Evolutionary conservation across 225 moss, liverwort and hornwort species (phyloP).

Genomic region (Ulota crispa): DNA sequence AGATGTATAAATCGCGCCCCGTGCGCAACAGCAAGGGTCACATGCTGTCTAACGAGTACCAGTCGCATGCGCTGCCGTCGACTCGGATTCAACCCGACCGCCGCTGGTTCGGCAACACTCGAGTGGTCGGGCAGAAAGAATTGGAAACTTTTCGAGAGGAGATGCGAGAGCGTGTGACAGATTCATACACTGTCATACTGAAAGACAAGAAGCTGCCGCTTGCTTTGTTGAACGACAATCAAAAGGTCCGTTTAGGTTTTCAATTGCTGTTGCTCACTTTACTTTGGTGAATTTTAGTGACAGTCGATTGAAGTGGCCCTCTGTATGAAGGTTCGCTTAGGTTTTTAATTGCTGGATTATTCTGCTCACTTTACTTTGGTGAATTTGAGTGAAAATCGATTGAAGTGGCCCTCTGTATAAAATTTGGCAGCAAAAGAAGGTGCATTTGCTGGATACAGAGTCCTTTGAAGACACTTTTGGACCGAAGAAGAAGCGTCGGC

Average conservation of each 20-base stretch:
- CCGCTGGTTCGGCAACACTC: constrained; percentile 96
- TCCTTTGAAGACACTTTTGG: constrained; percentile 94
- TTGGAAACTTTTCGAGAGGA: constrained; percentile 90
- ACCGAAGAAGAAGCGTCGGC: constrained; percentile 85
- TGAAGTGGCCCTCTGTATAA: not conserved
- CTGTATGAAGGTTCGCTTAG: constrained; percentile 47
- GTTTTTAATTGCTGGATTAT: not conserved
- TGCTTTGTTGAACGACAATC: constrained; percentile 74
- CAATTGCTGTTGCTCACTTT: not conserved
- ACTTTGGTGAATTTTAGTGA: not conserved
- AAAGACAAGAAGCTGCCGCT: constrained; percentile 96
- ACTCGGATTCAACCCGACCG: constrained; percentile 98
- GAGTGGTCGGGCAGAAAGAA: constrained; percentile 95
- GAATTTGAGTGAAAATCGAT: not conserved
- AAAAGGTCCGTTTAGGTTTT: constrained; percentile 59
- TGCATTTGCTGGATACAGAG: constrained; percentile 86
- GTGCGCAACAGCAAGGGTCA: constrained; percentile 85
- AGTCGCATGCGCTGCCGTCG: constrained; percentile 73
- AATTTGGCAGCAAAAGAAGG: constrained; percentile 80
- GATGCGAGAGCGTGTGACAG: constrained; percentile 86
- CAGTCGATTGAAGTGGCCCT: not conserved
- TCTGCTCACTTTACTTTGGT: not conserved
- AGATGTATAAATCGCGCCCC: constrained; percentile 94
- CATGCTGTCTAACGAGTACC: constrained; percentile 79
- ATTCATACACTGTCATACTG: constrained; percentile 88